Evolutionary conservation across 108 stramenopile species (phyloP).

Genomic region (Fistulifera solaris): DNA sequence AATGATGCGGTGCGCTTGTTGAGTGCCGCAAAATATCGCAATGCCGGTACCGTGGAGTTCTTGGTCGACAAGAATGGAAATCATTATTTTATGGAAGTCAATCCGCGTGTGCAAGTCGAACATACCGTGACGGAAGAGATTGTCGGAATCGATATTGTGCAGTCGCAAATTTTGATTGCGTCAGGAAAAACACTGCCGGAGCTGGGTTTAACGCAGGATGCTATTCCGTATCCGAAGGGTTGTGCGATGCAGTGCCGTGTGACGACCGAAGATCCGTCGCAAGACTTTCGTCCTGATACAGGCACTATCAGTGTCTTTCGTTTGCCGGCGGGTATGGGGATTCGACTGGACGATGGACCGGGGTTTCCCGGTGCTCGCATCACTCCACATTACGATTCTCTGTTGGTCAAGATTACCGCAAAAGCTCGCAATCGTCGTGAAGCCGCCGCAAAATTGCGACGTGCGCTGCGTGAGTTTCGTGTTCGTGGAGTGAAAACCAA

Average conservation of each 20-base stretch:
- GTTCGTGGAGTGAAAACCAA: constrained; percentile 84
- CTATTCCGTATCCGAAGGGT: constrained; percentile 53
- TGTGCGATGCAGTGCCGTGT: constrained; percentile 95
- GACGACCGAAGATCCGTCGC: constrained; percentile 88
- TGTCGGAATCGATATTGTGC: constrained; percentile 86
- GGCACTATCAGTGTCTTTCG: constrained; percentile 88
- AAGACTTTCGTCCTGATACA: constrained; percentile 89
- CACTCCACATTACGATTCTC: constrained; percentile 76
- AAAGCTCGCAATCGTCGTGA: constrained; percentile 68
- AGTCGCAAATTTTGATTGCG: constrained; percentile 88
- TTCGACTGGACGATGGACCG: constrained; percentile 86
- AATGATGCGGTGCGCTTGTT: constrained; percentile 68
- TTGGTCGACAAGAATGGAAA: constrained; percentile 84
- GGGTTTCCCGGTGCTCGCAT: constrained; percentile 49
- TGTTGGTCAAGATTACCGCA: constrained; percentile 82
- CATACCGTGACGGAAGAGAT: constrained; percentile 92
- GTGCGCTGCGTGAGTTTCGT: constrained; percentile 79
- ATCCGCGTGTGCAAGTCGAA: constrained; percentile 88
- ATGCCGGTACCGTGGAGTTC: constrained; percentile 97
- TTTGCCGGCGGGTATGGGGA: constrained; percentile 89
- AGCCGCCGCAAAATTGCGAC: constrained; percentile 70
- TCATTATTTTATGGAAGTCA: constrained; percentile 97
- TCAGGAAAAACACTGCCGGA: constrained; percentile 79
- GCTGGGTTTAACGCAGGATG: constrained; percentile 60
- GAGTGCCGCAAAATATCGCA: constrained; percentile 73